These are phyloP conservation scores for Calonectria pseudoturangicola DNA, from an alignment of 2,329 filamentous ascomycete species.

Conservation along the genomic window DNA sequence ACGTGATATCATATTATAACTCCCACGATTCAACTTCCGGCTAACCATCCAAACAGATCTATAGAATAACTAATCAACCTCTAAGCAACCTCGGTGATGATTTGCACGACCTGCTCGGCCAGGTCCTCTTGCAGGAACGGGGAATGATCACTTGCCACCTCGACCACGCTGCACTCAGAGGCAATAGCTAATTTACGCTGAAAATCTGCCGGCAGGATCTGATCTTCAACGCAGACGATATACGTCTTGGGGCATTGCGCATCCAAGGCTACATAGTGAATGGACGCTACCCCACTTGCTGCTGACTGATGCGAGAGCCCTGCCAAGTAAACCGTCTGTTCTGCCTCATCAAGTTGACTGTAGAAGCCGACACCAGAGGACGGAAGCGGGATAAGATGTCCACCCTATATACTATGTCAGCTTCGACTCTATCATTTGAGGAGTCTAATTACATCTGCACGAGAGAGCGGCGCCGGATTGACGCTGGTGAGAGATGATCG, in stretches of 20 bases:
- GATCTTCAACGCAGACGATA: neutral
- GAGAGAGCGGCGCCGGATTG: neutral
- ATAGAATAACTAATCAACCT: neutral
- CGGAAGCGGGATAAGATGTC: neutral
- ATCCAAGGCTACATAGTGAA: neutral
- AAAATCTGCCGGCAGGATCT: neutral
- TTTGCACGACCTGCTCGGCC: neutral
- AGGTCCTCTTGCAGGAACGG: neutral
- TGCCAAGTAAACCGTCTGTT: neutral
- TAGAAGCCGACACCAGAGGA: neutral
- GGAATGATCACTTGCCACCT: neutral
- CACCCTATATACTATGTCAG: neutral
- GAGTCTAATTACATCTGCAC: neutral
- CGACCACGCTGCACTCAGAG: neutral
- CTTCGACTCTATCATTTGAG: neutral
- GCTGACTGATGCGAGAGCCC: neutral
- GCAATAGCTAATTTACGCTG: neutral
- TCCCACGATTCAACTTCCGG: neutral
- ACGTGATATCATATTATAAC: too few species aligned
- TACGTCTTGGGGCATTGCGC: neutral
- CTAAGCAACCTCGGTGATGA: neutral
- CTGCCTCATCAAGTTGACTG: neutral
- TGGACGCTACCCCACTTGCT: neutral
- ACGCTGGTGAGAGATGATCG: neutral
- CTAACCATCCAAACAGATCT: neutral